phyloP scores from a whole-genome alignment of 1,139 yeast species.

The Debaryomycetaceae sp. region DNA sequence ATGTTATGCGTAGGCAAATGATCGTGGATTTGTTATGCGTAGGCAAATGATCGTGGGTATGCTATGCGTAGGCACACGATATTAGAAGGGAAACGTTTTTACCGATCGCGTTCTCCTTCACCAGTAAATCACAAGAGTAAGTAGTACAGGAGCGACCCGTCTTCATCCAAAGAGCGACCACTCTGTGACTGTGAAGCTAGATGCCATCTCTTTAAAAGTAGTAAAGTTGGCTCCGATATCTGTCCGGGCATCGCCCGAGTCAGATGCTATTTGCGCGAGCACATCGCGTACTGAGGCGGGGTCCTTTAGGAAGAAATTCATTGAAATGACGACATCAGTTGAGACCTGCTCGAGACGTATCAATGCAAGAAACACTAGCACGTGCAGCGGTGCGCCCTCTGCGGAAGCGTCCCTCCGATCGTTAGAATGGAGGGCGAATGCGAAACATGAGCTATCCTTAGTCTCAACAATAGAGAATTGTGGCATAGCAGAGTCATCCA shows the following conservation, averaged over 20 bases:
- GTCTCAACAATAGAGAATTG: slow-evolving; percentile 2
- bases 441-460: slow-evolving; percentile 3
- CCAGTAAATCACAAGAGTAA: slow-evolving; percentile 9
- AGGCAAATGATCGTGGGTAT: too few relatives aligned
- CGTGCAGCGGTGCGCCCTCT: slow-evolving; percentile 9
- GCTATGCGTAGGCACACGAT: too few relatives aligned
- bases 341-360: slow-evolving; percentile 37
- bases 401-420: slow-evolving; percentile 41
- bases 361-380: slow-evolving; percentile 41
- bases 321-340: slow-evolving; percentile 56
- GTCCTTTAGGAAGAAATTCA: slow-evolving; percentile 38
- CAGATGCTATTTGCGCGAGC: neutral
- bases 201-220: slow-evolving; percentile 9
- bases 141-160: neutral
- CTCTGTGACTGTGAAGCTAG: slow-evolving; percentile 12
- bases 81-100: neutral
- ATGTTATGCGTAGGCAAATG: too few relatives aligned
- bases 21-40: too few relatives aligned
- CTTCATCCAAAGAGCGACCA: slow-evolving; percentile 18
- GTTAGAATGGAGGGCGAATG: slow-evolving; percentile 12
- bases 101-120: slow-evolving; percentile 7
- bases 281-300: neutral
- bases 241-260: too few relatives aligned
- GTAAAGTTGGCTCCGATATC: slow-evolving; percentile 4
- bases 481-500: slow-evolving; percentile 7